Conservation (phyloP, 164 flowering plant species). For the Berberis vulgaris region DNA sequence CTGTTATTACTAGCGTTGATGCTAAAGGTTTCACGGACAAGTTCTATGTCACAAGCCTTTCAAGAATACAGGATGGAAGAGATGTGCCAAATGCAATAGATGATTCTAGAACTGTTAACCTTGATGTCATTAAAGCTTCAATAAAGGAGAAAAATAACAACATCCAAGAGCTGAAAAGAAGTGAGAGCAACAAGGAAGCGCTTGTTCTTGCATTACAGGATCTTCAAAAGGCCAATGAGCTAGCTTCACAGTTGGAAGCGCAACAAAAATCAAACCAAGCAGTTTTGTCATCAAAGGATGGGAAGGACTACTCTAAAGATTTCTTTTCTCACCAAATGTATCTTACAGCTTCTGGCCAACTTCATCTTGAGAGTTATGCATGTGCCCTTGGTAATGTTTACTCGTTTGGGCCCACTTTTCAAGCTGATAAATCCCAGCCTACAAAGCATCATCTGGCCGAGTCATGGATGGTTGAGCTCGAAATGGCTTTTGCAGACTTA, state of each 20-base stretch:
- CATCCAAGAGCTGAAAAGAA: constrained; percentile 70
- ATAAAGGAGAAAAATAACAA: constrained; percentile 46
- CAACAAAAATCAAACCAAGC: constrained; percentile 27
- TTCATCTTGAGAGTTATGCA: constrained; percentile 86
- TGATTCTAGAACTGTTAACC: constrained; percentile 26
- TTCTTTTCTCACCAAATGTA: constrained; percentile 46
- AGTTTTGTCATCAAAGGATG: constrained; percentile 11
- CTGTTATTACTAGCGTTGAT: constrained; percentile 62
- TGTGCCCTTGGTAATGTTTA: constrained; percentile 86
- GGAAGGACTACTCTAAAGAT: constrained; percentile 30
- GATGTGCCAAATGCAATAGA: constrained; percentile 15
- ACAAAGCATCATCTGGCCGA: constrained; percentile 45
- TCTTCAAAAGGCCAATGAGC: constrained; percentile 52
- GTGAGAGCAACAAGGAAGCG: constrained; percentile 74
- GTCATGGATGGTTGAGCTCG: constrained; percentile 72
- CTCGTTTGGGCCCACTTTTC: constrained; percentile 83
- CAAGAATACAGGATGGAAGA: constrained; percentile 15
- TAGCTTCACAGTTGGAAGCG: constrained; percentile 56
- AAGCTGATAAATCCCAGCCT: constrained; percentile 35
- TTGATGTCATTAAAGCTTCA: constrained; percentile 51
- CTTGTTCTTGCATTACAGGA: constrained; percentile 57
- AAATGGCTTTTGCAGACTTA: constrained; percentile 74
- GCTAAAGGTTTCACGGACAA: constrained; percentile 40
- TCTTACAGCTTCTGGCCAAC: constrained; percentile 52
- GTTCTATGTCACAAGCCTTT: constrained; percentile 53